Evolutionary conservation across 2,329 filamentous ascomycete species (phyloP), one percentile per base, ranked within the genome.

Genomic region (Hypoxylon sp.): DNA sequence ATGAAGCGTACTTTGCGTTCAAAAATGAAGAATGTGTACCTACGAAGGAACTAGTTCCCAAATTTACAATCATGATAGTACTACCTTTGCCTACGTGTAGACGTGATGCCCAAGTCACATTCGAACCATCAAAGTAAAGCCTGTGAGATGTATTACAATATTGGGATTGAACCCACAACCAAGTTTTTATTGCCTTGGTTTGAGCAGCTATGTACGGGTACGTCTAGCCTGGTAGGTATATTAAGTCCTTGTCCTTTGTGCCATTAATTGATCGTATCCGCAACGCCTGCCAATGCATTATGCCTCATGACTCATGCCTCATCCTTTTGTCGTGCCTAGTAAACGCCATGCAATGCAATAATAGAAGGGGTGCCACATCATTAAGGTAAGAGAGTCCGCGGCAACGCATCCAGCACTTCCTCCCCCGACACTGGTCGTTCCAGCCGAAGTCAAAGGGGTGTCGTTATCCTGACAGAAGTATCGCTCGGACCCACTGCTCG

Each of bases 11-110:
- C 29, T 37, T 29, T 25, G 27, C 7, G 14, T 50, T 16, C 14
- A 55, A 55, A 30, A 16, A n/a, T 19, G 21, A 58, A 16, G 45
- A 39, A 41, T 30, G 27, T 25, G 45, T 9, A 46, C 19, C n/a
- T 58, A 57, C 21, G 5, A 37, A 27, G 16, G 43, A 34, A 19
- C 14, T 27, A 23, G 25, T 48, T 30, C 27, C 25, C 25, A 23
- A 60, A 55, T 51, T 32, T 56, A 56, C 45, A 45, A 60, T 41
- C 11, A 50, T 37, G 32, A 55, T 16, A 46, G 1, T 23, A 14
- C 19, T 9, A 5, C 2, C 6, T 29, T 25, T 52, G 19, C 39
- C 27, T 45, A 25, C 29, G n/a, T 27, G 9, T 12, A 45, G 37
- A 12, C 16, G 14, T 34, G 16, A 14, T 19, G 2, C 11, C 16